A percentile compares a stretch with the other conserved stretches of the same genome.
phyloP scores from a whole-genome alignment of 2,329 filamentous ascomycete genomes.

The Aspergillus caelatus region DNA sequence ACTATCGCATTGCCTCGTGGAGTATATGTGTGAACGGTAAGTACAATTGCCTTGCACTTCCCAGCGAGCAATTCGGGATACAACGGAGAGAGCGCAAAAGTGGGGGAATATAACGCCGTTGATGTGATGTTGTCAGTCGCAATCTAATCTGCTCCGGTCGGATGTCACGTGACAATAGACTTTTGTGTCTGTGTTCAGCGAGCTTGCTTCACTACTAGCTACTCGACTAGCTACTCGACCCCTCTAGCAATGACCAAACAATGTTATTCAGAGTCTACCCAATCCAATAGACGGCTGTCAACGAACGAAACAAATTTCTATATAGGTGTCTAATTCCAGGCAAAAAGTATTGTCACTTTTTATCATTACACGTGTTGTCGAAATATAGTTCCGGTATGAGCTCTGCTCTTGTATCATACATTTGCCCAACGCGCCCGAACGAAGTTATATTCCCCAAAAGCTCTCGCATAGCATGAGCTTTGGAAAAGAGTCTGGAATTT shows the following conservation, averaged over 20 bases:
- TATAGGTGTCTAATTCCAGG: background rate
- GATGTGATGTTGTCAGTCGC: conserved; percentile 3
- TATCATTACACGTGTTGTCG: background rate
- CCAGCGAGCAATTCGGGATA: background rate
- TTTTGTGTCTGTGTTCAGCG: background rate
- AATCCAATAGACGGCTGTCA: background rate
- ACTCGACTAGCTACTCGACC: too few relatives aligned
- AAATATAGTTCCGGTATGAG: background rate
- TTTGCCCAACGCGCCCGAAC: background rate
- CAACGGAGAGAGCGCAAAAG: background rate
- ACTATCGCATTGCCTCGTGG: conserved; percentile 18
- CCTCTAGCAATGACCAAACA: too few relatives aligned
- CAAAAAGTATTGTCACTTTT: background rate
- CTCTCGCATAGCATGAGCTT: background rate
- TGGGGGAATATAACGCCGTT: background rate
- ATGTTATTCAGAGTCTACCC: background rate
- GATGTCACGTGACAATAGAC: background rate
- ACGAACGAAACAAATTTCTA: background rate
- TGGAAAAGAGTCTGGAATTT: background rate
- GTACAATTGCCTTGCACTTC: background rate
- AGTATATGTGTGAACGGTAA: background rate
- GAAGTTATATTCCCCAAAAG: background rate
- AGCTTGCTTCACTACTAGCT: background rate
- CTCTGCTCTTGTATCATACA: background rate
- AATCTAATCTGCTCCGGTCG: conserved; percentile 2